Conservation (phyloP, 495 filamentous ascomycete species). For the Penicillium silybi region DNA sequence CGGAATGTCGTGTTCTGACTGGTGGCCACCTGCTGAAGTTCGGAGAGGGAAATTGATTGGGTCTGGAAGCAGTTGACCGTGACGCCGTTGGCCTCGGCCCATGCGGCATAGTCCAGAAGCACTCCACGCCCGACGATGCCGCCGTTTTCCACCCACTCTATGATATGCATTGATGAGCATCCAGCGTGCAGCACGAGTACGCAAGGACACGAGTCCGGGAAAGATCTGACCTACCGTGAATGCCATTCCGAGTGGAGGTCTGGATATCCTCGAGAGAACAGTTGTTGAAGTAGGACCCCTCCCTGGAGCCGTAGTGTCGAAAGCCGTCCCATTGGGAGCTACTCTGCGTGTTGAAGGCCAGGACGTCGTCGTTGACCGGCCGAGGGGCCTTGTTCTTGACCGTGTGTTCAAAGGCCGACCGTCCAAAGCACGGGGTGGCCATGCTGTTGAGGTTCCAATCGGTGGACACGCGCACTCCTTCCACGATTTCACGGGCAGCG, state of each 20-base stretch:
- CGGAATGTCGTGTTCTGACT: constrained; percentile 35
- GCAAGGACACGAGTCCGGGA: too few species aligned
- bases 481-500: constrained; percentile 43
- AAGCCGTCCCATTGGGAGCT: constrained; percentile 57
- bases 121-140: constrained; percentile 55
- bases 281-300: constrained; percentile 58
- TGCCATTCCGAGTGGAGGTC: constrained; percentile 31
- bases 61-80: constrained; percentile 35
- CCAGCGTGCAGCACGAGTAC: background rate
- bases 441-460: constrained; percentile 40
- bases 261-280: constrained; percentile 55
- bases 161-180: background rate
- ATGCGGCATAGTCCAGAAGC: constrained; percentile 55
- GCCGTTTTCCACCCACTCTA: constrained; percentile 41
- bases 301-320: constrained; percentile 46
- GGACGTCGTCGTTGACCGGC: constrained; percentile 55
- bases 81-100: constrained; percentile 37
- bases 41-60: constrained; percentile 34
- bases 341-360: constrained; percentile 59
- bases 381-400: constrained; percentile 38
- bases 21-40: constrained; percentile 36
- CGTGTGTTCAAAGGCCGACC: constrained; percentile 27
- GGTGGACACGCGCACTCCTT: constrained; percentile 43
- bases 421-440: constrained; percentile 23
- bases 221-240: constrained; percentile 37